Evolutionary conservation across 2,329 filamentous ascomycete species (phyloP), one percentile per base, ranked within the genome.

Genomic region (Rhinocladiella mackenziei): DNA sequence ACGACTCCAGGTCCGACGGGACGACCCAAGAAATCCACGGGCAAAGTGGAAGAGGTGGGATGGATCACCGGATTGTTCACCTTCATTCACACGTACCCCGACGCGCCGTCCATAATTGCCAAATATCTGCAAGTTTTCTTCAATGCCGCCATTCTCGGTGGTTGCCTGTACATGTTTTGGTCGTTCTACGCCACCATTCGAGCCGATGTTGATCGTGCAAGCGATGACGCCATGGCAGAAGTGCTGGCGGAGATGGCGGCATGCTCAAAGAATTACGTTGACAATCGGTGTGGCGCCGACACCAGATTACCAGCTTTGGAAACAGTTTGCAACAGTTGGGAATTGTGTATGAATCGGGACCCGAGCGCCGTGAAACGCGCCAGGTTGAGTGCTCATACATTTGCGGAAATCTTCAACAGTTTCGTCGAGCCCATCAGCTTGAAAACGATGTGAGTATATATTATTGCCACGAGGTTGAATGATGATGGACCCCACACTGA

Each of bases 321-420:
- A 50, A 68, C 67, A 0, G 70, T 84, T 3, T 98, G 92, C 63
- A 77, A 81, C 23, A 78, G 83, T 50, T 97, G 91, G 91, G 81
- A 84, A 53, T 72, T 79, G 22, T 97, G 92, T 66, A 95, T 95
- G 87, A 81, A 83, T 54, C 80, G 83, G 54, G 86, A 96, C 59
- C 83, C 89, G 0, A 75, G 81, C 32, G 80, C 80, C 43, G 80
- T 95, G 43, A 89, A 86, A 55, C 76, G 83, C 26, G 84, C 91
- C 30, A 84, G 83, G 58, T 80, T 95, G 28, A 87, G 84, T 13
- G 89, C 88, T 4, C 84, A 86, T 60, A 92, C 89, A 18, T 85
- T 96, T 61, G 91, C 91, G 1, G 81, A 88, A 60, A 94, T 98
- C 29, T 83, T 97, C 65, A 96, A 97, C 62, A 84, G 84, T 58